These are phyloP conservation scores for Escallonia herrerae DNA, from an alignment of 129 eudicot species.

Conservation along the genomic window DNA sequence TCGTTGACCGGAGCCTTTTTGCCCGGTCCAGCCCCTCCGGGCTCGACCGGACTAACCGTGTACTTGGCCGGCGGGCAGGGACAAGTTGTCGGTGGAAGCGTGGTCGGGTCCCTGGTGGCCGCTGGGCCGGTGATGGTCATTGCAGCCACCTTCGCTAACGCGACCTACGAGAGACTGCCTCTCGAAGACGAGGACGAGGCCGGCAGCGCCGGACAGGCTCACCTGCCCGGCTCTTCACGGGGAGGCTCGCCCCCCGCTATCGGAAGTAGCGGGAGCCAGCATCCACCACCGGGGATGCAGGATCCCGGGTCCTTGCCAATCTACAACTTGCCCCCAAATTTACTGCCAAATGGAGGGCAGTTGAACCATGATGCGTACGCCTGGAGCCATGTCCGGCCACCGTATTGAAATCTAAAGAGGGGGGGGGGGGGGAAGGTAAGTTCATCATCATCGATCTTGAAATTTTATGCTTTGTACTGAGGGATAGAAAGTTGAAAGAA, in stretches of 20 bases:
- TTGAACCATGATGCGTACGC: slow-evolving; percentile 65
- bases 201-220: slow-evolving; percentile 28
- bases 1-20: slow-evolving; percentile 60
- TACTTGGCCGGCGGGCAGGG: slow-evolving; percentile 77
- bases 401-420: slow-evolving; percentile 20
- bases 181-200: slow-evolving; percentile 56
- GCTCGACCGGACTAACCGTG: slow-evolving; percentile 61
- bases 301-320: slow-evolving; percentile 33
- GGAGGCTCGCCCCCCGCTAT: slow-evolving; percentile 30
- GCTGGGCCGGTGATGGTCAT: slow-evolving; percentile 71
- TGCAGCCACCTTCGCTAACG: slow-evolving; percentile 62
- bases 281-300: slow-evolving; percentile 21
- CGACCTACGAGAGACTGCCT: slow-evolving; percentile 65
- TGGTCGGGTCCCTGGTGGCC: slow-evolving; percentile 60
- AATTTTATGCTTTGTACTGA: neutral
- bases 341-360: slow-evolving; percentile 53
- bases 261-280: slow-evolving; percentile 15
- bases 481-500: slow-evolving; percentile 1
- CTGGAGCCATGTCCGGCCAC: slow-evolving; percentile 54
- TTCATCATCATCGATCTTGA: neutral
- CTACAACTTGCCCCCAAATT: slow-evolving; percentile 47
- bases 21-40: slow-evolving; percentile 79
- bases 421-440: slow-evolving; percentile 6
- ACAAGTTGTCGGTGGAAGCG: slow-evolving; percentile 74
- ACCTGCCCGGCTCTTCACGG: slow-evolving; percentile 16